Evolutionary conservation across 768 basidiomycete genomes (phyloP), one percentile per base, ranked within the genome.

Genomic region (Termitomyces sp.): DNA sequence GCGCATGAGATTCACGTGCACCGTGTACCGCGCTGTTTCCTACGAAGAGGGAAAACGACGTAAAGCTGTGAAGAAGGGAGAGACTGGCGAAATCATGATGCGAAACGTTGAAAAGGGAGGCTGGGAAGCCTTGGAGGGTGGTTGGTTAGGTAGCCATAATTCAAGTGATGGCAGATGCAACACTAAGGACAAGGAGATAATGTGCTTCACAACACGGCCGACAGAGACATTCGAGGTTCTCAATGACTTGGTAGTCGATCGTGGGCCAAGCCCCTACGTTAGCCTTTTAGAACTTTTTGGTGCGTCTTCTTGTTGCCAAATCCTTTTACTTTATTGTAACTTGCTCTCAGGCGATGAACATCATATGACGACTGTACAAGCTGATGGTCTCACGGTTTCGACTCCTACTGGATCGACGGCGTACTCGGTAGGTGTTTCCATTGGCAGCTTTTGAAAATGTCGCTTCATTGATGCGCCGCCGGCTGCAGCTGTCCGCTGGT

Each of bases 341-440:
- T 52, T 37, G 30, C 19, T 40, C 34, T 11, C 61, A 98, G 96
- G 94, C 58, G 97, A 99, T 67, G 96, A 99, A 61, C 93, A 99
- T 71, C 97, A 98, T 75, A 88, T 99, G 82, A 99, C 97, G 1
- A 99, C 97, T 2, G 97, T 98, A 3, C 97, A 98, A 73, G 97
- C 95, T 0, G 97, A 99, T 65, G 97, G 97, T 12, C 76, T 99
- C 42, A 93, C 91, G 30, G 87, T 99, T 16, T 88, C 97, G 34
- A 99, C 97, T 0, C 97, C 97, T 8, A 99, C 97, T 0, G 97
- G 97, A 4, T 98, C 97, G 25, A 99, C 97, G 11, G 97, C 97
- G 3, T 99, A 99, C 71, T 99, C 97, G 16, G 92, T 94, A 64
- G 45, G 88, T 45, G 39, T 23, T n/a, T 47, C 28, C 14, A 17